Conservation (phyloP, 2,329 filamentous ascomycete species). For the Xylariaceae sp. region DNA sequence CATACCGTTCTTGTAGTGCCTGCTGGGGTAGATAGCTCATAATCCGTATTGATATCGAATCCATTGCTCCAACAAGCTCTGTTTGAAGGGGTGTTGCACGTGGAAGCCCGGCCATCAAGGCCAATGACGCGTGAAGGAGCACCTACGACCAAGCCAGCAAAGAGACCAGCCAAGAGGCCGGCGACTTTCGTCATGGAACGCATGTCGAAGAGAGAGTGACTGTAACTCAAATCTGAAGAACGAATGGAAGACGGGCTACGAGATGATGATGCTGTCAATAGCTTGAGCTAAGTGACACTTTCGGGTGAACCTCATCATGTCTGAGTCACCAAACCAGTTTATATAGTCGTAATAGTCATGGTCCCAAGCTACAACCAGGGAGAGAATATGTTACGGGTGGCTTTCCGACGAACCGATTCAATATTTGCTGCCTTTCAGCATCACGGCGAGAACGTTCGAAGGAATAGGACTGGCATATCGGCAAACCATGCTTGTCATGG, state of each 20-base stretch:
- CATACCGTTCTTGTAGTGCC: conserved; percentile 18
- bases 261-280: too few species aligned
- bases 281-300: too few species aligned
- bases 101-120: conserved; percentile 10
- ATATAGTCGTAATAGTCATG: too few species aligned
- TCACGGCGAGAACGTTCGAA: too few species aligned
- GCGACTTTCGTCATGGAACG: conserved; percentile 1
- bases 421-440: too few species aligned
- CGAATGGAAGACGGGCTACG: neutral
- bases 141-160: conserved; percentile 9
- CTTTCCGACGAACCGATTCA: too few species aligned
- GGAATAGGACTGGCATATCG: too few species aligned
- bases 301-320: too few species aligned
- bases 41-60: conserved; percentile 28
- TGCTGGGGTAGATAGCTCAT: conserved; percentile 21
- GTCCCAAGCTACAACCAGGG: too few species aligned
- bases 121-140: conserved; percentile 5
- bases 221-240: neutral
- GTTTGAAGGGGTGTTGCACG: conserved; percentile 21
- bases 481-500: too few species aligned
- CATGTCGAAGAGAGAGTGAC: conserved; percentile 2
- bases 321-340: too few species aligned
- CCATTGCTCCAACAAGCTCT: conserved; percentile 26
- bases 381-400: too few species aligned
- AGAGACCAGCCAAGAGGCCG: conserved; percentile 8